These are phyloP conservation scores for Symbiodinium natans DNA, from an alignment of 73 alveolate genomes.

Conservation along the genomic window DNA sequence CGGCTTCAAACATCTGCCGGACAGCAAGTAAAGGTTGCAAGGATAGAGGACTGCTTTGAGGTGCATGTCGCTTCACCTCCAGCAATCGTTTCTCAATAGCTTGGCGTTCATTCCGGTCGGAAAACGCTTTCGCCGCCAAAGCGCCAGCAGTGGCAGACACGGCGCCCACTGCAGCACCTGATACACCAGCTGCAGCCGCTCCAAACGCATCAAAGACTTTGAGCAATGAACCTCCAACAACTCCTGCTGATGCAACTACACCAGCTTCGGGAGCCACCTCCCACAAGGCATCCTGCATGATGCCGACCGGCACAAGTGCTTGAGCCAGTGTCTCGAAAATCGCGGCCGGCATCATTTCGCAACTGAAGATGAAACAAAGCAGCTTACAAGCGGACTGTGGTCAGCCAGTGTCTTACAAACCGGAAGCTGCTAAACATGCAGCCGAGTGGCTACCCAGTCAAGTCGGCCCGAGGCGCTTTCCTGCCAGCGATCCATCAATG, in stretches of 20 bases:
- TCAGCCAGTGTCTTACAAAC: too few species aligned
- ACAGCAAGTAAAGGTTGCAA: slow-evolving; percentile 36
- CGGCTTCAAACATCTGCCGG: slow-evolving; percentile 59
- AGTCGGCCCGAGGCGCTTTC: too few species aligned
- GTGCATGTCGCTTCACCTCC: slow-evolving; percentile 72
- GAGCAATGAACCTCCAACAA: slow-evolving; percentile 54
- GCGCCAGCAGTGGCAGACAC: slow-evolving; percentile 62
- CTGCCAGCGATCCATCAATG: too few species aligned
- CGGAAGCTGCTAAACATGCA: too few species aligned
- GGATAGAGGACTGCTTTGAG: slow-evolving; percentile 50
- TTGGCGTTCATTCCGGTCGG: slow-evolving; percentile 23
- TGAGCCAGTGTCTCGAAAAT: too few species aligned
- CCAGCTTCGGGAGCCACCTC: slow-evolving; percentile 86
- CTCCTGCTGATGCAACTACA: slow-evolving; percentile 67
- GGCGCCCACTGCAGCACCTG: slow-evolving; percentile 57
- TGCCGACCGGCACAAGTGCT: background rate
- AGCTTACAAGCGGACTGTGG: too few species aligned
- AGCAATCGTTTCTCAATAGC: slow-evolving; percentile 30
- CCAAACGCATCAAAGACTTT: slow-evolving; percentile 19
- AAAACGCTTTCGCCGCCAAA: slow-evolving; percentile 61
- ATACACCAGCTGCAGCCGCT: slow-evolving; percentile 5
- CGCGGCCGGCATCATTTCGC: too few species aligned
- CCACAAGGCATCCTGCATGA: slow-evolving; percentile 61
- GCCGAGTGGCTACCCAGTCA: too few species aligned
- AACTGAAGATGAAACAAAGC: too few species aligned